A percentile compares a stretch with the other conserved stretches of the same genome.
Conservation (phyloP, 2,329 filamentous ascomycete genomes). For the Claviceps spartinae region DNA sequence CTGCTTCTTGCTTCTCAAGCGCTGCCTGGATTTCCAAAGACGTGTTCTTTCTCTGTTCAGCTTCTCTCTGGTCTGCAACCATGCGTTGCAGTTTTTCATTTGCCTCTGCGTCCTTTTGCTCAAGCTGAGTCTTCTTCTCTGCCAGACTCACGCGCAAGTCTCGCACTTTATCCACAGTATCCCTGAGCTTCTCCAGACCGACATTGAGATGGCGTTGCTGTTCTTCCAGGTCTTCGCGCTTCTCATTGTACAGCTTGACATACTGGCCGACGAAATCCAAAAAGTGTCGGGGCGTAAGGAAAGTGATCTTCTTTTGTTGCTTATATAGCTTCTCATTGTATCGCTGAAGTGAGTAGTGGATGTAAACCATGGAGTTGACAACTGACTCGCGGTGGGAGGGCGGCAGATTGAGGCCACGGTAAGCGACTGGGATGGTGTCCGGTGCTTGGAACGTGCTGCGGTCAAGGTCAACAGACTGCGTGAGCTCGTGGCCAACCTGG, state of each 20-base stretch:
- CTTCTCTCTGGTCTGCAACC: conserved; percentile 90
- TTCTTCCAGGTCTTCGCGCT: conserved; percentile 95
- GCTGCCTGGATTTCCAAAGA: conserved; percentile 81
- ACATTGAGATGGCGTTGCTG: conserved; percentile 97
- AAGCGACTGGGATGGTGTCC: conserved; percentile 85
- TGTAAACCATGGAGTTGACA: conserved; percentile 97
- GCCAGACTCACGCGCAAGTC: conserved; percentile 83
- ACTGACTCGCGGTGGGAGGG: conserved; percentile 84
- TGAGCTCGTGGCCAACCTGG: conserved; percentile 92
- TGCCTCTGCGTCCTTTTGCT: conserved; percentile 86
- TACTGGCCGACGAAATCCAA: conserved; percentile 97
- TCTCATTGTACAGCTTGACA: conserved; percentile 93
- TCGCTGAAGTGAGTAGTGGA: conserved; percentile 83
- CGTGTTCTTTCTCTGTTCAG: conserved; percentile 76
- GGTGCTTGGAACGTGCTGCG: conserved; percentile 73
- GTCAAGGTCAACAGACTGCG: conserved; percentile 90
- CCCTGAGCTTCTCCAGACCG: conserved; percentile 89
- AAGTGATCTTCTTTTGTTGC: conserved; percentile 86
- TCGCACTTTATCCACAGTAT: conserved; percentile 93
- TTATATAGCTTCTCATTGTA: conserved; percentile 82
- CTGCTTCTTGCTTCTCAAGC: conserved; percentile 77
- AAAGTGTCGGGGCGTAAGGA: conserved; percentile 91
- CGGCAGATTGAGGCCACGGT: conserved; percentile 70
- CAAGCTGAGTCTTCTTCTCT: conserved; percentile 85
- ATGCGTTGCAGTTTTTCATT: conserved; percentile 96